Percentiles rank a stretch among this genome's conserved stretches.
Conservation (phyloP, 768 basidiomycete genomes). For the Dendrothele bispora region DNA sequence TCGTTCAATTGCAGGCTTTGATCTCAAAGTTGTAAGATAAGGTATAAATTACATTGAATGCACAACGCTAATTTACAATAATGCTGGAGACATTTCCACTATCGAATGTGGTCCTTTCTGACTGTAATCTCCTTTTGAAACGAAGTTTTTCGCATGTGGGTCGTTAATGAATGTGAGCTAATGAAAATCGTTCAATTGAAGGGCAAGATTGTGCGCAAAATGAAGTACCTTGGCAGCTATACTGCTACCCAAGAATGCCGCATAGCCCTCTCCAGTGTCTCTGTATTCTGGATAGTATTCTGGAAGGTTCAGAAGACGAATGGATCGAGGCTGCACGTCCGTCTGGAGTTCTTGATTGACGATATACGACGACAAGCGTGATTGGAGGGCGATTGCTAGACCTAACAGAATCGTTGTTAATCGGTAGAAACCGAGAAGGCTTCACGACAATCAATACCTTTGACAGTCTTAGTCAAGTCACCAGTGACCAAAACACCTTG, state of each 20-base stretch:
- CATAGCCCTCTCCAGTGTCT: conserved; percentile 79
- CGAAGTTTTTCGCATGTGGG: conserved; percentile 61
- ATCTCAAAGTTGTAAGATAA: too few relatives aligned
- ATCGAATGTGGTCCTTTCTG: conserved; percentile 71
- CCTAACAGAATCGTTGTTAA: conserved; percentile 40
- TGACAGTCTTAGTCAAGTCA: conserved; percentile 67
- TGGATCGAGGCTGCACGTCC: conserved; percentile 69
- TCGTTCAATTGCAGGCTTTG: too few relatives aligned
- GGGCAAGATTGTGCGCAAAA: conserved; percentile 2
- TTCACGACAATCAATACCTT: conserved; percentile 44
- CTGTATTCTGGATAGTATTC: conserved; percentile 92
- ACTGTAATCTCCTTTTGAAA: conserved; percentile 79
- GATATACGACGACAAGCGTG: conserved; percentile 64
- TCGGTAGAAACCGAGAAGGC: conserved; percentile 2
- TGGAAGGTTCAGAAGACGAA: conserved; percentile 67
- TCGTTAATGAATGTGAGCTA: conserved; percentile 83
- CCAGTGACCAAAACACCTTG: conserved; percentile 82
- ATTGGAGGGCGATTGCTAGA: conserved; percentile 67
- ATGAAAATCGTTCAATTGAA: conserved; percentile 2
- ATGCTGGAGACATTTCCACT: conserved; percentile 74
- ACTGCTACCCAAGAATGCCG: conserved; percentile 78
- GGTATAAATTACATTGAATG: too few relatives aligned
- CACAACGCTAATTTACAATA: too few relatives aligned
- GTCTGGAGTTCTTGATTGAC: conserved; percentile 64
- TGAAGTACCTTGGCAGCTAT: conserved; percentile 77